Evolutionary conservation across 164 flowering plant genomes (phyloP).

Genomic region (Chimonanthus praecox): DNA sequence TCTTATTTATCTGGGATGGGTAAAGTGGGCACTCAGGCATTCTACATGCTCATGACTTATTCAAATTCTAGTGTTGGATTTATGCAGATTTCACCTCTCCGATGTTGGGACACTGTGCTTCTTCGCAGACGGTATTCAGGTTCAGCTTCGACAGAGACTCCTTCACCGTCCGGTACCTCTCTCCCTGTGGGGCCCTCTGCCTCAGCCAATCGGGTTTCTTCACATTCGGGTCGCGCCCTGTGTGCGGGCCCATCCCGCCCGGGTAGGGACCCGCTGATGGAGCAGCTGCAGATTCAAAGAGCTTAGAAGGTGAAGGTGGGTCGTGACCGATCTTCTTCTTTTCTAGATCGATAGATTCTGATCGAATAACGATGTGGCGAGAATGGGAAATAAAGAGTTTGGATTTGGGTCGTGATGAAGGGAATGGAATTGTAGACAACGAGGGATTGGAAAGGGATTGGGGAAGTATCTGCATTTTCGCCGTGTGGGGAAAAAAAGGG

Average conservation of each 20-base stretch:
- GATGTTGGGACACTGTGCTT: conserved; percentile 94
- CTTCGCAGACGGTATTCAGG: conserved; percentile 89
- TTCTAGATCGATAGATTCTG: conserved; percentile 17
- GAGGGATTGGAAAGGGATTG: conserved; percentile 21
- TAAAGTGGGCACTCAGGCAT: no score
- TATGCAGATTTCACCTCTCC: conserved; percentile 55
- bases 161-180: conserved; percentile 65
- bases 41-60: no score
- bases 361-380: conserved; percentile 6
- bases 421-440: conserved; percentile 14
- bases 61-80: no score
- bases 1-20: no score
- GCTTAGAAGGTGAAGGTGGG: conserved; percentile 10
- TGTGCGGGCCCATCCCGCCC: conserved; percentile 59
- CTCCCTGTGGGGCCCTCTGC: conserved; percentile 84
- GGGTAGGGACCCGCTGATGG: conserved; percentile 24
- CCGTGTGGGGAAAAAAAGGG: background rate
- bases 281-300: conserved; percentile 23
- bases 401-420: conserved; percentile 13
- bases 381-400: conserved; percentile 3
- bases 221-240: conserved; percentile 76
- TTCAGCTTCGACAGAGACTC: conserved; percentile 56
- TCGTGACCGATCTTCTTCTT: conserved; percentile 5
- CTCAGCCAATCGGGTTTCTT: conserved; percentile 89
- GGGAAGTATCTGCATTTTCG: conserved; percentile 12